Base-by-base conservation (phyloP, 352 stramenopile species). In the Blastocystis sp. region DNA sequence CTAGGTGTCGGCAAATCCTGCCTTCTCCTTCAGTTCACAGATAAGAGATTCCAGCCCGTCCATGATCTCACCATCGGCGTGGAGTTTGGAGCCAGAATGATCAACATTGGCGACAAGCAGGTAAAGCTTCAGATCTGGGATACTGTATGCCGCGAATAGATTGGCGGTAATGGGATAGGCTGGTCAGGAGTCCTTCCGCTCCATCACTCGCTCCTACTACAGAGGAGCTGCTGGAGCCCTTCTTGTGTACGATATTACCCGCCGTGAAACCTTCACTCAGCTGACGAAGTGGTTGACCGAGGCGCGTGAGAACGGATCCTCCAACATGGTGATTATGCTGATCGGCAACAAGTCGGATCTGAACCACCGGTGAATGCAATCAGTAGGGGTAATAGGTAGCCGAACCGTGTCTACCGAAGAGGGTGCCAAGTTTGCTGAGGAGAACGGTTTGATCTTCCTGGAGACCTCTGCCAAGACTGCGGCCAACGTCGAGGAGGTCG, bases 301-400 rank as follows among this genome's bases (percentile, higher is more conserved):
- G 89, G 96, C 96, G 7, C 91, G 96, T 21, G 95, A 98, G 91
- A 98, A 99, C 91, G 97, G 94, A 70, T 98, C 98, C 90, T 95
- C 94, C 62, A 98, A 98, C 92, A 99, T 99, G 96, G 94, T 96
- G 59, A 99, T 99, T 90, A 98, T 99, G 95, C 91, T 99, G 10
- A 98, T 98, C 89, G 96, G 96, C 80, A 98, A 98, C 91, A 99
- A 98, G 91, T 96, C 93, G 89, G 97, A 98, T 92, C 90, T 98
- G 89, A 96, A 98, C 87, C 94, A 98, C 90, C 93, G 93, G 87
- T 91, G 70, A 2, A 64, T 90, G 2, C 59, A 24, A 4, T 19
- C 64, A 21, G 4, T 28, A 38, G 45, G 76, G 48, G 42, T 89
- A 34, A 61, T 89, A 60, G 43, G 69, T 78, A 90, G 92, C 79